These are phyloP conservation scores for Yamadazyma triangularis DNA, from an alignment of 1,139 yeast genomes.

Conservation along the genomic window DNA sequence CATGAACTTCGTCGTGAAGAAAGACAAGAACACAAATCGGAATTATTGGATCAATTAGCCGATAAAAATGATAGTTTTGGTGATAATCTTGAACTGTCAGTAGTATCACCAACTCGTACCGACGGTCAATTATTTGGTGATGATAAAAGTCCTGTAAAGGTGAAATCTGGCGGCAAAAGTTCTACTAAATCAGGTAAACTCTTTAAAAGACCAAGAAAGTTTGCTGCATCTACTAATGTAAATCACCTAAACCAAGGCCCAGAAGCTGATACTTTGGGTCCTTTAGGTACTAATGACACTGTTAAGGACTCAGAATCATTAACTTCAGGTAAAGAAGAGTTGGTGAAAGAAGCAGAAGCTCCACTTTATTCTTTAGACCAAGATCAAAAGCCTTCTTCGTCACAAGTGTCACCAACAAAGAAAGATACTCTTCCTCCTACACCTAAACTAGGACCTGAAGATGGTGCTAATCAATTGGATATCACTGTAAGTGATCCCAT, in stretches of 20 bases:
- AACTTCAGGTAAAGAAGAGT: constrained; percentile 17
- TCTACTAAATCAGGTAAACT: constrained; percentile 26
- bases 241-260: constrained; percentile 22
- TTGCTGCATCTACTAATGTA: constrained; percentile 25
- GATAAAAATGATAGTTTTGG: constrained; percentile 20
- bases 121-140: constrained; percentile 27
- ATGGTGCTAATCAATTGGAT: constrained; percentile 33
- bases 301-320: constrained; percentile 14
- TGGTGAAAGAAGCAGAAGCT: constrained; percentile 41
- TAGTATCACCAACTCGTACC: constrained; percentile 18
- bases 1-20: constrained; percentile 31
- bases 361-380: constrained; percentile 46
- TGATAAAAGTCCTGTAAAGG: constrained; percentile 29
- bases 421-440: background rate
- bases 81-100: constrained; percentile 17
- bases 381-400: no score
- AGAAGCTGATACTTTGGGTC: constrained; percentile 32
- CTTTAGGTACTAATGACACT: constrained; percentile 26
- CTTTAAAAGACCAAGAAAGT: constrained; percentile 43
- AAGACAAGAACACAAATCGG: constrained; percentile 31
- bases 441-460: constrained; percentile 1
- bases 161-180: constrained; percentile 8
- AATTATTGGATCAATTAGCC: constrained; percentile 34
- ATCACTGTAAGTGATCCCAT: constrained; percentile 87
- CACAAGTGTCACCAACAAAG: background rate